Conservation (phyloP, 2,329 filamentous ascomycete species). For the Trichoderma semiorbis region DNA sequence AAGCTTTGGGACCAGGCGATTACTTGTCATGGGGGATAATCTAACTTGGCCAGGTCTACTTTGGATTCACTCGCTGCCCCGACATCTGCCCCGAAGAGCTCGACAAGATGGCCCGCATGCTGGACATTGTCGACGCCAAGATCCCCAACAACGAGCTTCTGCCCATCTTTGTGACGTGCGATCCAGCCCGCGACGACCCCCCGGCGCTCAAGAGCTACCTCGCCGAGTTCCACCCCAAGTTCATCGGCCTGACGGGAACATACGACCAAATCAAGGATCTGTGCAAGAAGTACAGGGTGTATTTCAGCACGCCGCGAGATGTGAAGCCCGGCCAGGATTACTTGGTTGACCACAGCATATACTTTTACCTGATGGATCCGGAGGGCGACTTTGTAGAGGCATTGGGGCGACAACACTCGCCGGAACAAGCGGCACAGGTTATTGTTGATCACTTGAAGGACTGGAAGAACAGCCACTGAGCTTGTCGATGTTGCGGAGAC, state of each 20-base stretch:
- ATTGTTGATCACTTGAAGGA: conserved; percentile 82
- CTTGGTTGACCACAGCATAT: conserved; percentile 96
- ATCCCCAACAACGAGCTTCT: conserved; percentile 52
- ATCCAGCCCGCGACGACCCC: conserved; percentile 86
- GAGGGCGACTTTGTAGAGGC: conserved; percentile 98
- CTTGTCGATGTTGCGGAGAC: background rate
- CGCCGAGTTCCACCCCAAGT: conserved; percentile 80
- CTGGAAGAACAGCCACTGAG: conserved; percentile 32
- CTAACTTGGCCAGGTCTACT: conserved; percentile 68
- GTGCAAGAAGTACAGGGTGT: conserved; percentile 94
- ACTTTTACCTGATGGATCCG: conserved; percentile 99
- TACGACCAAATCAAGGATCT: conserved; percentile 92
- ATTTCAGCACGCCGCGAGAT: conserved; percentile 87
- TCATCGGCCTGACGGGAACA: conserved; percentile 86
- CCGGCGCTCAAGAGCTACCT: conserved; percentile 82
- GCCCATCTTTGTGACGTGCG: conserved; percentile 92
- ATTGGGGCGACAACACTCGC: conserved; percentile 89
- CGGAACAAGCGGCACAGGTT: conserved; percentile 76
- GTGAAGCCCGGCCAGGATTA: conserved; percentile 95
- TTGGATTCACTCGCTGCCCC: conserved; percentile 96
- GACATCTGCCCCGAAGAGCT: conserved; percentile 99
- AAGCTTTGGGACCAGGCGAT: background rate
- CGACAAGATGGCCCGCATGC: conserved; percentile 98
- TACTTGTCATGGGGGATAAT: background rate
- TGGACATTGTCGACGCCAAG: conserved; percentile 64